Evolutionary conservation across 1,284 basidiomycete genomes (phyloP), one percentile per base, ranked within the genome.

Genomic region (Neonothopanus nambi): DNA sequence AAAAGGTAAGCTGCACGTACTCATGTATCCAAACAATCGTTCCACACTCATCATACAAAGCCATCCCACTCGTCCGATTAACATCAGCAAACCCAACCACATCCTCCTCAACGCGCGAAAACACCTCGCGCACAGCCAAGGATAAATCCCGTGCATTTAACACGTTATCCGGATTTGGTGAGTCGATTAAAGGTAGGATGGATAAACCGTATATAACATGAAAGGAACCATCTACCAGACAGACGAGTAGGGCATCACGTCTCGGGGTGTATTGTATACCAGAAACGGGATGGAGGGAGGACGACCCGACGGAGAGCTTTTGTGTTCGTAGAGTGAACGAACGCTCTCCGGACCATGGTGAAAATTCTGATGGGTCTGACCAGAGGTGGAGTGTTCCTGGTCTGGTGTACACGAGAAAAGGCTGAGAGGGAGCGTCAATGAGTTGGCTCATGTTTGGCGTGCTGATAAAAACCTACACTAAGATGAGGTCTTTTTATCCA

Each of bases 21-120:
- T 90, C 88, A 62, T 89, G 84, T 24, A 82, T 70, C 87, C 87
- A 91, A 24, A 78, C 65, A 53, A 85, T 70, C 17, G 76, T 78
- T 1, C 66, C 65, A 44, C 65, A 63, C 4, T 64, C 85, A 61
- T 85, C 87, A 23, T 53, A 57, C 4, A 72, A 70, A 23, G 72
- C 67, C 63, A 82, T 70, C 3, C 84, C 85, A 54, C 76, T 79
- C 43, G 80, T 80, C 50, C 78, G 71, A 62, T 81, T 80, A 63
- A 84, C 78, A 63, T 87, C 83, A 23, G 68, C 66, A 23, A 64
- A 67, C 20, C 73, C 70, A n/a, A 79, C 64, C 9, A 60, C 58
- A 0, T 66, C 55, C 21, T 67, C 70, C 63, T 85, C 80, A 21
- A 73, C 67, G 43, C 70, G 73, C 3, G 69, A 59, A 61, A 87